Evolutionary conservation across 345 rosid genomes (phyloP).

Genomic region (Turnera subulata): DNA sequence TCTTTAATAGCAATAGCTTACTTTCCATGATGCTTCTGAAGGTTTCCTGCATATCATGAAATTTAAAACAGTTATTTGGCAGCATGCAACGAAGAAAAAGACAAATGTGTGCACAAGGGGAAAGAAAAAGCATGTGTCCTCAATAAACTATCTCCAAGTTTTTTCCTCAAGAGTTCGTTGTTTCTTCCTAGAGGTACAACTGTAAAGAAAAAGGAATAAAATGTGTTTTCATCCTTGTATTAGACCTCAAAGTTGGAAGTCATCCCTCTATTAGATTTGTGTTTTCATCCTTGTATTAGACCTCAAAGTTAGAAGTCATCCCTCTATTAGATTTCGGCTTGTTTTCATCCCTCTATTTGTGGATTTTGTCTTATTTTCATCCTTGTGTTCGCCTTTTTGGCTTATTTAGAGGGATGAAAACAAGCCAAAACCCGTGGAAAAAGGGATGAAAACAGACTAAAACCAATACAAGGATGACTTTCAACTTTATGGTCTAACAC

Average conservation of each 20-base stretch:
- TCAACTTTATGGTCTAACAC: no score
- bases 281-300: no score
- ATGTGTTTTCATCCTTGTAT: not conserved
- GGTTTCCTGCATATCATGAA: constrained; percentile 52
- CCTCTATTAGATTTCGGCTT: no score
- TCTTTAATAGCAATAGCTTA: constrained; percentile 32
- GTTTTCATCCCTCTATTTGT: no score
- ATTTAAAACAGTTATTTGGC: not conserved
- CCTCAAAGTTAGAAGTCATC: no score
- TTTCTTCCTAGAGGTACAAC: no score
- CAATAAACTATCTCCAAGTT: not conserved
- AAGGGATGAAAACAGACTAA: no score
- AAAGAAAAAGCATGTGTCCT: not conserved
- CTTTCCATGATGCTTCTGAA: constrained; percentile 81
- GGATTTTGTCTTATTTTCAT: no score
- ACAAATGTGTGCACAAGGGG: not conserved
- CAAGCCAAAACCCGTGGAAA: no score
- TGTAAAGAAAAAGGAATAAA: not conserved
- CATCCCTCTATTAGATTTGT: not conserved
- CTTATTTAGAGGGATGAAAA: no score
- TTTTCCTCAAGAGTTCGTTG: not conserved
- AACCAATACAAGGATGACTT: no score
- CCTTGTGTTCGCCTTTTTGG: no score
- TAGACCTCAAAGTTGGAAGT: not conserved
- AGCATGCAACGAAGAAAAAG: not conserved